Evolutionary conservation across 305 asterid genomes (phyloP), one percentile per base, ranked within the genome.

Genomic region (Rubia peregrina): DNA sequence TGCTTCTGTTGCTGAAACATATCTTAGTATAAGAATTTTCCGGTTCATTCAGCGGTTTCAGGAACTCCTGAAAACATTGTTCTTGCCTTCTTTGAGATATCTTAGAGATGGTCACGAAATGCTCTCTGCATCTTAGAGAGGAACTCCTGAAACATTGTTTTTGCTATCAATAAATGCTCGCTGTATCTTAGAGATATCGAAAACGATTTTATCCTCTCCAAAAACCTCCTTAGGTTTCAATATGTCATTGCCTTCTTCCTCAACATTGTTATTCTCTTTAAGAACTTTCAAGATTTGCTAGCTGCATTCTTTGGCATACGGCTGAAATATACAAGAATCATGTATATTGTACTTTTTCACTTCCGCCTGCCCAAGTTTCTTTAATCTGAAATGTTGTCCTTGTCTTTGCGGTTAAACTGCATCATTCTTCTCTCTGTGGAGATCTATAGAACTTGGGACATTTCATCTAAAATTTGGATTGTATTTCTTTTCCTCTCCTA

Each of bases 221-320:
- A 86, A 56, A 67, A 79, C 80, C 62, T 67, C 83, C 73, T 80
- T 81, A 12, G 92, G 61, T 61, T 77, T 71, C 19, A 61, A 46
- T 44, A 38, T 11, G 26, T 9, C 30, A 4, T 13, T 13, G n/a
- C 55, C 79, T 16, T 86, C 90, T 55, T 96, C 97, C 6, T 84
- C 93, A 72, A 91, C 97, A 82, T 87, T 91, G 19, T 89, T 84
- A 21, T 89, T 93, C 72, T 94, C 91, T 80, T 94, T 97, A 7
- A 91, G 78, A 74, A 94, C 74, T 73, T 85, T 87, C 86, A 94
- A 78, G 86, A 85, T 88, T 59, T 90, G 53, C 75, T 75, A 84
- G 80, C 97, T 94, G 82, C 99, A 94, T 76, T 91, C 95, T 68
- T 75, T 89, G 67, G 99, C 96, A 80, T 94, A 94, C 70, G 89